Base-by-base conservation (phyloP, 352 stramenopile species). In the Ochromonadaceae sp. region DNA sequence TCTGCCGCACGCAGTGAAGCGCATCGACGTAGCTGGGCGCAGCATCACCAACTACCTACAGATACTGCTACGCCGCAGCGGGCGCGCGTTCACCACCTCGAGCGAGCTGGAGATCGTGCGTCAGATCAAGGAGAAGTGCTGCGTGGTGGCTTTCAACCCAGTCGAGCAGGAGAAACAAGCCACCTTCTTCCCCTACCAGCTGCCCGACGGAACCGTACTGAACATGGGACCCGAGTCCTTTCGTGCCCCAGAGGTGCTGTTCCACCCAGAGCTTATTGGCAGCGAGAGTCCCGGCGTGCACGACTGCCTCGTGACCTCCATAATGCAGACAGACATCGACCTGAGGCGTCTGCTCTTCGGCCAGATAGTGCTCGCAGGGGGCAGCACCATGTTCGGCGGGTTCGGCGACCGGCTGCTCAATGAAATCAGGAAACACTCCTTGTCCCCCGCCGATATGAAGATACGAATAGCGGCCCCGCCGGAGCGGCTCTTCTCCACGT, bases 111-210 rank as follows among this genome's bases (percentile, higher is more conserved):
- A 93, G 43, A 78, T 90, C 41, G 80, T 87, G 0, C 78, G 77
- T 31, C 83, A 85, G 65, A 96, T 97, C 72, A 98, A 98, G 77
- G 88, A 97, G 72, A 90, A 95, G 72, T 74, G 90, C 43, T 94
- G 85, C 67, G 95, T 94, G 71, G 74, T 96, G n/a, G 81, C 83
- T 1, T 70, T 83, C 65, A 74, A 92, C 61, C 84, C 79, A 12
- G 74, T 81, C n/a, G 76, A 90, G 15, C 75, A 81, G 4, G 80
- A 91, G 25, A 78, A 90, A 47, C 74, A 85, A 36, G 31, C 12
- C 20, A 14, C 35, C 69, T 74, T 66, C 10, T 48, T 81, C 70
- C 66, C 32, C 0, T 88, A 86, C 71, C 73, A 85, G 61, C 73
- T 91, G 7, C 83, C 82, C 0, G 81, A 89, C 67, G 82, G 82